Evolutionary conservation across 148 eudicot species (phyloP).

Genomic region (Chenopodium formosanum): DNA sequence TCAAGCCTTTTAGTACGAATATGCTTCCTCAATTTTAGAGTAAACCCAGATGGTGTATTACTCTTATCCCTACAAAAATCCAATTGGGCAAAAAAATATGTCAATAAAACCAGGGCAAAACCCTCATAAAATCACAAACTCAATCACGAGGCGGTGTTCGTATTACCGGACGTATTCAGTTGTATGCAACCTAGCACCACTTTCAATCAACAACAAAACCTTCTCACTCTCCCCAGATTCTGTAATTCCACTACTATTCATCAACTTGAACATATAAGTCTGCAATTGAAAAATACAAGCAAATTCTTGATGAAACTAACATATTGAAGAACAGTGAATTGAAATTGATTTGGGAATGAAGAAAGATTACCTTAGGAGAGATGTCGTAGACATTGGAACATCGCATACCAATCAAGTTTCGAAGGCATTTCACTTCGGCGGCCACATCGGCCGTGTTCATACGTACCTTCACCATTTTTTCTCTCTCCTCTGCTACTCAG

Average conservation of each 20-base stretch:
- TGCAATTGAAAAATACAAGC: conserved; percentile 25
- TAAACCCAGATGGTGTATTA: conserved; percentile 95
- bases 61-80: conserved; percentile 74
- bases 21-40: conserved; percentile 93
- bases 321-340: no score
- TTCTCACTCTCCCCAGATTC: conserved; percentile 99
- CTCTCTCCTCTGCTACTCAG: neutral
- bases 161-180: conserved; percentile 77
- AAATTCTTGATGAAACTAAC: no score
- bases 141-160: neutral
- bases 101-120: neutral
- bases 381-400: conserved; percentile 92
- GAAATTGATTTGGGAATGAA: neutral
- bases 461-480: conserved; percentile 88
- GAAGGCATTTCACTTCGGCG: conserved; percentile 94
- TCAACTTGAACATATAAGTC: conserved; percentile 92
- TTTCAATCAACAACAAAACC: conserved; percentile 90
- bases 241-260: conserved; percentile 97
- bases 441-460: conserved; percentile 99
- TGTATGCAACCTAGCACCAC: conserved; percentile 92
- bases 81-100: neutral
- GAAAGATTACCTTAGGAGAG: conserved; percentile 65
- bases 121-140: conserved; percentile 2
- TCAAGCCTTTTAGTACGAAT: conserved; percentile 95
- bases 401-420: conserved; percentile 88